Evolutionary conservation across 2,329 filamentous ascomycete species (phyloP).

Genomic region (Diplocarpon mali): DNA sequence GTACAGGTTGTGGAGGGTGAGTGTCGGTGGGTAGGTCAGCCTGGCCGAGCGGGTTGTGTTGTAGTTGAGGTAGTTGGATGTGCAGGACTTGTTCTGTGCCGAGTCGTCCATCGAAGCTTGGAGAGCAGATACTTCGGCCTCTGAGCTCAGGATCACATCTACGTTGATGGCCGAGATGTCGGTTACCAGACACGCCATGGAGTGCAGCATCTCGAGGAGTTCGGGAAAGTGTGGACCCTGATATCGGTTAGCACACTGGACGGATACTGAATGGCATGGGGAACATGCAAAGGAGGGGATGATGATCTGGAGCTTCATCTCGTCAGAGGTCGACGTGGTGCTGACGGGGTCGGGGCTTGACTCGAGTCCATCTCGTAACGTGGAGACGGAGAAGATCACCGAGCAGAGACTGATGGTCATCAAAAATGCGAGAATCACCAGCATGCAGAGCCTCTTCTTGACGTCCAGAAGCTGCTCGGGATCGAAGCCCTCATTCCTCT

Average conservation of each 20-base stretch:
- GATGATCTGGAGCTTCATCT: too few relatives aligned
- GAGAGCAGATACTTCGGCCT: not conserved
- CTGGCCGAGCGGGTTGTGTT: not conserved
- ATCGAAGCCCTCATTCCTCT: too few relatives aligned
- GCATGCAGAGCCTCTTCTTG: not conserved
- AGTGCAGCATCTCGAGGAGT: slow-evolving; percentile 1
- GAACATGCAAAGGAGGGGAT: too few relatives aligned
- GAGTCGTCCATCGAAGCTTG: not conserved
- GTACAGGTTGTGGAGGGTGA: not conserved
- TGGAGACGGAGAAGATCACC: not conserved
- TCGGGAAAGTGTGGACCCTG: not conserved
- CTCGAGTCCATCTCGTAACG: not conserved
- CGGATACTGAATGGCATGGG: not conserved
- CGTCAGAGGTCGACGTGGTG: too few relatives aligned
- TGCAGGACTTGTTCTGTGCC: not conserved
- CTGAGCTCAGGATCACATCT: not conserved
- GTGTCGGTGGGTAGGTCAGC: not conserved
- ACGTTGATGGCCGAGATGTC: not conserved
- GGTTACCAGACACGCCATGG: slow-evolving; percentile 1
- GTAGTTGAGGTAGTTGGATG: not conserved
- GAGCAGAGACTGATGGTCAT: not conserved
- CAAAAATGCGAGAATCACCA: not conserved
- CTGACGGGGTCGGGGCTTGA: not conserved
- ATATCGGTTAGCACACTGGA: not conserved
- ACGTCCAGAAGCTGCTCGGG: too few relatives aligned